phyloP scores from a whole-genome alignment of 2,329 filamentous ascomycete species.

The Trichophyton equinum region DNA sequence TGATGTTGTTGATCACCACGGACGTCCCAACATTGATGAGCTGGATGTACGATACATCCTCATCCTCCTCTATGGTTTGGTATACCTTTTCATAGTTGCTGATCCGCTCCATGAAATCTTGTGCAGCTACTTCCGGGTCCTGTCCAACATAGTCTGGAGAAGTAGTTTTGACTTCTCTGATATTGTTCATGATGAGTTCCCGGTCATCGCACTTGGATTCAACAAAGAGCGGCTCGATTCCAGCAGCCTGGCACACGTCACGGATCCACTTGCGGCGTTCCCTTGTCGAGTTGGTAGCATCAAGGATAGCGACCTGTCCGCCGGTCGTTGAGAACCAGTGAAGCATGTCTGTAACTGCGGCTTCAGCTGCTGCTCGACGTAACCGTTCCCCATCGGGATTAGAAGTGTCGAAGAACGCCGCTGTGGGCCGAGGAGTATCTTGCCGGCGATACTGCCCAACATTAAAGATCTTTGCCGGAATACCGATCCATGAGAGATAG shows the following conservation, averaged over 20 bases:
- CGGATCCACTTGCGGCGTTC: slow-evolving; percentile 80
- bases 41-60: slow-evolving; percentile 88
- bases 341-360: slow-evolving; percentile 85
- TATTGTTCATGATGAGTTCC: slow-evolving; percentile 94
- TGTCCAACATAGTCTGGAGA: slow-evolving; percentile 90
- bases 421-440: slow-evolving; percentile 76
- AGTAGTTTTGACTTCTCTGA: slow-evolving; percentile 91
- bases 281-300: slow-evolving; percentile 95
- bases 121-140: slow-evolving; percentile 80
- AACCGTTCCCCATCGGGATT: slow-evolving; percentile 85
- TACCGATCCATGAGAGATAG: slow-evolving; percentile 93
- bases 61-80: slow-evolving; percentile 80
- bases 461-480: slow-evolving; percentile 90
- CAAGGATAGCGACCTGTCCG: slow-evolving; percentile 83
- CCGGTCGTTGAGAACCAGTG: slow-evolving; percentile 69
- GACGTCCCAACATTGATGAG: slow-evolving; percentile 92
- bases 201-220: slow-evolving; percentile 96
- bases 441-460: slow-evolving; percentile 90
- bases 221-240: slow-evolving; percentile 85
- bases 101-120: slow-evolving; percentile 88
- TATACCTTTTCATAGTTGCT: slow-evolving; percentile 97
- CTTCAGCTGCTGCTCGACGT: slow-evolving; percentile 77
- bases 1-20: slow-evolving; percentile 95
- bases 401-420: slow-evolving; percentile 86
- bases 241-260: slow-evolving; percentile 60